Conservation (phyloP, 23 red algal genomes). For the Porphyridium purpureum region DNA sequence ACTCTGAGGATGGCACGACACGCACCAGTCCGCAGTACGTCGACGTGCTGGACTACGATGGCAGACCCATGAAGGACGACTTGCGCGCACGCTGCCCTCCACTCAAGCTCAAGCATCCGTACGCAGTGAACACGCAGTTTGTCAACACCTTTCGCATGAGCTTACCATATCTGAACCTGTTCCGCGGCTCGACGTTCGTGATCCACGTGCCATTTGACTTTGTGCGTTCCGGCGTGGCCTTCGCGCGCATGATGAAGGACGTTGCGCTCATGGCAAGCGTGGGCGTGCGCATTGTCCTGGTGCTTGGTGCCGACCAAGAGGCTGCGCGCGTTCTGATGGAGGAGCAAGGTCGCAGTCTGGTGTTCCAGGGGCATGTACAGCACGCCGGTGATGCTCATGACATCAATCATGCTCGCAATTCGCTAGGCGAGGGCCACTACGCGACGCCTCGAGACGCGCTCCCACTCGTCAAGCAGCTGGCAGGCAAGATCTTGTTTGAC, state of each 20-base stretch:
- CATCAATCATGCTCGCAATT: too few species aligned
- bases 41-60: too few species aligned
- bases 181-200: constrained; percentile 70
- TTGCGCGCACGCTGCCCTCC: too few species aligned
- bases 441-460: constrained; percentile 41
- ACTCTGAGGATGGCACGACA: too few species aligned
- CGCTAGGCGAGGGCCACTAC: constrained; percentile 16
- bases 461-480: constrained; percentile 46
- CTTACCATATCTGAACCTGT: constrained; percentile 68
- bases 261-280: constrained; percentile 75
- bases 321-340: background rate
- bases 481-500: constrained; percentile 68
- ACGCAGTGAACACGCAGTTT: too few species aligned
- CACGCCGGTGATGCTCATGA: too few species aligned
- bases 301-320: constrained; percentile 41
- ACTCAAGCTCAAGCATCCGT: too few species aligned
- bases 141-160: constrained; percentile 71
- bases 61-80: too few species aligned
- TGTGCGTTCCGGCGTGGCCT: too few species aligned
- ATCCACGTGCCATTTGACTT: constrained; percentile 94
- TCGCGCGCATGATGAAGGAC: constrained; percentile 76
- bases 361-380: too few species aligned
- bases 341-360: too few species aligned
- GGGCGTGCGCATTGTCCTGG: constrained; percentile 80
- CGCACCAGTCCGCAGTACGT: too few species aligned